A percentile compares a stretch with the other conserved stretches of the same genome.
phyloP scores from a whole-genome alignment of 2,329 filamentous ascomycete species.

The Pestalotiopsis sp. region DNA sequence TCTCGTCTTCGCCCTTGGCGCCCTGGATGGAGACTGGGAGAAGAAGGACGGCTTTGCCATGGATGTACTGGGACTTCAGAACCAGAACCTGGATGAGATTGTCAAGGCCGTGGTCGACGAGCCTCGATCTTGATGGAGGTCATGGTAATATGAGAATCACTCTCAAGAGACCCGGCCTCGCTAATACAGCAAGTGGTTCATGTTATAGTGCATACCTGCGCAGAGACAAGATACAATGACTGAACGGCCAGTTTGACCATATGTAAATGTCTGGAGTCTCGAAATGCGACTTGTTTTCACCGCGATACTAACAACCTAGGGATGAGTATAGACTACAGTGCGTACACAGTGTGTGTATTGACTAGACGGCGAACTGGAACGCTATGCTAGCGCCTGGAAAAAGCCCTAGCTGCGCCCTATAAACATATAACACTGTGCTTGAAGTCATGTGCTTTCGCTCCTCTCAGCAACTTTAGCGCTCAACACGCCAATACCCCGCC shows the following conservation, averaged over 20 bases:
- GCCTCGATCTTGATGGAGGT: neutral
- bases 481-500: neutral
- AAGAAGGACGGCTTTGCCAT: slow-evolving; percentile 46
- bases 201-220: no score
- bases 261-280: neutral
- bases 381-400: neutral
- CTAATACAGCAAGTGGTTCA: no score
- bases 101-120: slow-evolving; percentile 27
- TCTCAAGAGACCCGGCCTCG: neutral
- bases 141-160: neutral
- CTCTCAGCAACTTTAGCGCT: slow-evolving; percentile 1
- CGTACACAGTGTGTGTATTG: neutral
- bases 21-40: slow-evolving; percentile 52
- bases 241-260: no score
- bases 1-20: slow-evolving; percentile 51
- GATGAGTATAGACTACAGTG: neutral
- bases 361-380: neutral
- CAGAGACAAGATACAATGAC: no score
- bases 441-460: slow-evolving; percentile 11
- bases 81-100: slow-evolving; percentile 48
- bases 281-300: neutral
- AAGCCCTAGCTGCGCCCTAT: neutral
- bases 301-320: neutral
- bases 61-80: slow-evolving; percentile 46
- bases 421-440: neutral